These are phyloP conservation scores for Circinella minor DNA, from an alignment of 371 early-diverging fungal species.

Conservation along the genomic window DNA sequence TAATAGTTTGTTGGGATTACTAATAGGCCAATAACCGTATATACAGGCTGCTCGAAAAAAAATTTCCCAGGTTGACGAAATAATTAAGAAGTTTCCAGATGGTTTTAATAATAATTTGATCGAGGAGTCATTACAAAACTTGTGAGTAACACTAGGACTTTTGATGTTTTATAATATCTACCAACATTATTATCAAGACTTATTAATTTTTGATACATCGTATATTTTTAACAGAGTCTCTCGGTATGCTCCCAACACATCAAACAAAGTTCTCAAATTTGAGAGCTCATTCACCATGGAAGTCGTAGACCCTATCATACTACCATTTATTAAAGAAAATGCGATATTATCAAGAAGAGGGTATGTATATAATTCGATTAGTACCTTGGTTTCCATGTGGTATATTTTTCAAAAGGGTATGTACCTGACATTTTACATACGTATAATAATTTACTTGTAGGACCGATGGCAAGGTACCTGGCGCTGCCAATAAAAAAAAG, in stretches of 20 bases:
- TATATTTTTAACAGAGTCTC: background rate
- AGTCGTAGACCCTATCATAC: background rate
- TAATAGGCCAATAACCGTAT: background rate
- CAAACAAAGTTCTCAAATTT: background rate
- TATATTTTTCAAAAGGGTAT: background rate
- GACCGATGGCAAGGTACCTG: background rate
- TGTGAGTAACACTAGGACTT: constrained; percentile 1
- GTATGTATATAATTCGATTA: constrained; percentile 1
- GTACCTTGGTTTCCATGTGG: background rate
- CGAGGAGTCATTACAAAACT: background rate
- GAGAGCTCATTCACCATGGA: background rate
- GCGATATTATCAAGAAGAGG: background rate
- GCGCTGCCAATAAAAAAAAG: background rate
- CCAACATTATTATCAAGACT: constrained; percentile 1
- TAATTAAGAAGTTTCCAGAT: background rate
- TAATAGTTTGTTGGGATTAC: background rate
- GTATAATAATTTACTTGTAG: constrained; percentile 6
- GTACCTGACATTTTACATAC: background rate
- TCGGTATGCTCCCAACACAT: background rate
- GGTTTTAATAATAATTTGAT: background rate
- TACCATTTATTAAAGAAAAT: background rate
- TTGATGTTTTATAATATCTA: background rate
- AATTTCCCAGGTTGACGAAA: background rate
- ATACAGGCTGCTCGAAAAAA: background rate
- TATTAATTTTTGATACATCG: constrained; percentile 1